Evolutionary conservation across 2,329 filamentous ascomycete species (phyloP).

Genomic region (Madurella fahalii): DNA sequence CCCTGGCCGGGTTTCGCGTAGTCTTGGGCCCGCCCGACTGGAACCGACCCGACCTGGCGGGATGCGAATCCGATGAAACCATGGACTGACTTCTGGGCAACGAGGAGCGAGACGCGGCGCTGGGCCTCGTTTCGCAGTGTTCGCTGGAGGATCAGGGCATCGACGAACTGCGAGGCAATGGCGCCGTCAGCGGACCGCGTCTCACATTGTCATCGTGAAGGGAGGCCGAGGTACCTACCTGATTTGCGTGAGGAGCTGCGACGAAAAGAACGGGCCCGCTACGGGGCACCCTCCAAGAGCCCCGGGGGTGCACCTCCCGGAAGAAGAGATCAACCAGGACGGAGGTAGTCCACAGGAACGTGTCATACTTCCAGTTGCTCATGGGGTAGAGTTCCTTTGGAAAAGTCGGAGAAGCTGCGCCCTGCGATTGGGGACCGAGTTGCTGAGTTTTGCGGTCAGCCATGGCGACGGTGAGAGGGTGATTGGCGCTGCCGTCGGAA

Average conservation of each 20-base stretch:
- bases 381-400: slow-evolving; percentile 61
- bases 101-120: slow-evolving; percentile 85
- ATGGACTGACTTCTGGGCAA: slow-evolving; percentile 92
- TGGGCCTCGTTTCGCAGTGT: slow-evolving; percentile 81
- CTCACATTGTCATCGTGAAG: background rate
- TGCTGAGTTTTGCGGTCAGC: slow-evolving; percentile 16
- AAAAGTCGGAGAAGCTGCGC: slow-evolving; percentile 25
- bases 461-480: slow-evolving; percentile 10
- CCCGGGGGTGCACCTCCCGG: slow-evolving; percentile 90
- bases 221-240: slow-evolving; percentile 50
- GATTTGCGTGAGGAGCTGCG: slow-evolving; percentile 93
- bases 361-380: slow-evolving; percentile 72
- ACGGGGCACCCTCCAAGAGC: slow-evolving; percentile 90
- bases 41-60: slow-evolving; percentile 78
- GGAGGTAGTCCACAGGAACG: slow-evolving; percentile 71
- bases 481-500: background rate
- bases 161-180: slow-evolving; percentile 69
- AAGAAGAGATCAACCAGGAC: slow-evolving; percentile 96
- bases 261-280: slow-evolving; percentile 90
- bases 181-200: slow-evolving; percentile 11
- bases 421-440: slow-evolving; percentile 23
- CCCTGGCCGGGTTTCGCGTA: slow-evolving; percentile 75
- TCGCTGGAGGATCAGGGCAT: slow-evolving; percentile 88
- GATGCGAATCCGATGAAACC: slow-evolving; percentile 89
- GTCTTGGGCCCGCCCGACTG: slow-evolving; percentile 91